These are phyloP conservation scores for Exsudoporus floridanus DNA, from an alignment of 1,284 basidiomycete genomes.

Conservation along the genomic window DNA sequence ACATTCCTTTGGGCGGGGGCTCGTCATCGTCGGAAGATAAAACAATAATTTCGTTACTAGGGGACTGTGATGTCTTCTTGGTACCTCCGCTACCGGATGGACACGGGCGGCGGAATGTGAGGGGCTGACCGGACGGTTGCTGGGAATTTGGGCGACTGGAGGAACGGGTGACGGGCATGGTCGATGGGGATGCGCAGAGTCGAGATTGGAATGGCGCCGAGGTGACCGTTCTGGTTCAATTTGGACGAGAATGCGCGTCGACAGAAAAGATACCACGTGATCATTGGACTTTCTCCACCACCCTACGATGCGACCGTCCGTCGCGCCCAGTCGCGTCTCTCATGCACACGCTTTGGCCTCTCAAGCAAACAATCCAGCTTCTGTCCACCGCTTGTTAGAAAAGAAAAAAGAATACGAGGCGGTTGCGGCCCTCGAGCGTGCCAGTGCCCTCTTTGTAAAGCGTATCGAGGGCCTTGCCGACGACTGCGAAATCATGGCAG, in stretches of 20 bases:
- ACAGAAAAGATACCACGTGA: constrained; percentile 19
- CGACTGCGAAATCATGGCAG: constrained; percentile 73
- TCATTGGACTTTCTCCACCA: not conserved
- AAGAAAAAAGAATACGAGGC: constrained; percentile 80
- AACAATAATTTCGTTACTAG: constrained; percentile 48
- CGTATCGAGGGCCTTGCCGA: constrained; percentile 66
- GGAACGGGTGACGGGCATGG: constrained; percentile 33
- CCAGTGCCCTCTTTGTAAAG: constrained; percentile 60
- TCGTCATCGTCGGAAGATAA: constrained; percentile 57
- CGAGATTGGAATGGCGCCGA: not conserved
- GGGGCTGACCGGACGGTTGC: constrained; percentile 3
- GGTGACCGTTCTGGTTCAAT: not conserved
- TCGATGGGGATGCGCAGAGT: not conserved
- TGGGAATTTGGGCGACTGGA: constrained; percentile 20
- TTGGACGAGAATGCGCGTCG: constrained; percentile 9
- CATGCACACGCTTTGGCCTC: constrained; percentile 39
- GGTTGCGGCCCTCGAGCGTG: constrained; percentile 66
- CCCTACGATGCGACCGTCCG: constrained; percentile 51
- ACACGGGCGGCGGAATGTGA: constrained; percentile 7
- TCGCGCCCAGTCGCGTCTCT: constrained; percentile 51
- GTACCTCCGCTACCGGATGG: constrained; percentile 2
- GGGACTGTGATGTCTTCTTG: constrained; percentile 18
- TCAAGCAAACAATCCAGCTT: constrained; percentile 47
- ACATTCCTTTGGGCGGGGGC: constrained; percentile 28
- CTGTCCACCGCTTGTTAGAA: constrained; percentile 57